phyloP scores from a whole-genome alignment of 2,329 filamentous ascomycete species.

The Sclerotinia sclerotiorum region DNA sequence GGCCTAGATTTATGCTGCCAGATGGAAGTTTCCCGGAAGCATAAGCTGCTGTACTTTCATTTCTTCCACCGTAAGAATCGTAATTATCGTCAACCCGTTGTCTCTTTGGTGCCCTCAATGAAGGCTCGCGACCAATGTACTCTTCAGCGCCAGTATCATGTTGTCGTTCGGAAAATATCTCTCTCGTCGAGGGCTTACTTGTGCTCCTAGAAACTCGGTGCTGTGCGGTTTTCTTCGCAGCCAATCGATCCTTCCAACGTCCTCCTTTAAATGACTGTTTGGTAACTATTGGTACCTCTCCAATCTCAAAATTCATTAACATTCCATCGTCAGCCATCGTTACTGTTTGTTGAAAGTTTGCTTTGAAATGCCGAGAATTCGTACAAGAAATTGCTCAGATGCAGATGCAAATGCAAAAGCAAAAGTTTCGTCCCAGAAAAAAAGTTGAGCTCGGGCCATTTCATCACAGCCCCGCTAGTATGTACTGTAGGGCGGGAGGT shows the following conservation, averaged over 20 bases:
- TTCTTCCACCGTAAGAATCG: constrained; percentile 25
- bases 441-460: constrained; percentile 19
- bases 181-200: constrained; percentile 30
- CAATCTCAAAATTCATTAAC: constrained; percentile 86
- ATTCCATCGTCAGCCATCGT: constrained; percentile 92
- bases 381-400: constrained; percentile 14
- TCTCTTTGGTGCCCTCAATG: constrained; percentile 46
- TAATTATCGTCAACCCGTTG: constrained; percentile 44
- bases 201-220: constrained; percentile 47
- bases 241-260: constrained; percentile 86
- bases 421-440: constrained; percentile 29
- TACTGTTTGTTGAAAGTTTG: constrained; percentile 25
- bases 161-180: constrained; percentile 36
- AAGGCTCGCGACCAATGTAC: constrained; percentile 37
- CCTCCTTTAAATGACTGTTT: constrained; percentile 76
- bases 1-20: constrained; percentile 37
- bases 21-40: constrained; percentile 43
- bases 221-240: constrained; percentile 68
- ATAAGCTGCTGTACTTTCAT: constrained; percentile 30
- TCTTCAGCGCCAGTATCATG: constrained; percentile 36
- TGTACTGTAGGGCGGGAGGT: constrained; percentile 27
- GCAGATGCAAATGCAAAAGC: constrained; percentile 23
- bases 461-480: neutral
- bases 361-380: constrained; percentile 10
- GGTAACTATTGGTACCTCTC: constrained; percentile 62